Evolutionary conservation across 1,284 basidiomycete species (phyloP).

Genomic region (Pholiota adiposa): DNA sequence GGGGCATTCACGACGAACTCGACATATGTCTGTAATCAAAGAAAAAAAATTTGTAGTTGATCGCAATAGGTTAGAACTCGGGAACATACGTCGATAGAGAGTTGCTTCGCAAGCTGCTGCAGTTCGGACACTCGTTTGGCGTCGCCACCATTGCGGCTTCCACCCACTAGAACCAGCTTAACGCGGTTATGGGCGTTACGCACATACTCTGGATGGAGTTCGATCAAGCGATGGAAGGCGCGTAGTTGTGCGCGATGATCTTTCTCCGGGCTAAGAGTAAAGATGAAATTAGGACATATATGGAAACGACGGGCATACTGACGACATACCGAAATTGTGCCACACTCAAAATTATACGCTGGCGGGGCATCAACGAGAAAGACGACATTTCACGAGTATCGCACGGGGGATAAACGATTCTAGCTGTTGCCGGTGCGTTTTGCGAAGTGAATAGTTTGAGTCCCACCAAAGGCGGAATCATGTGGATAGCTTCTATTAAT

Average conservation of each 20-base stretch:
- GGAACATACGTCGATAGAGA: constrained; percentile 64
- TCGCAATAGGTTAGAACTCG: neutral
- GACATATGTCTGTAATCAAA: constrained; percentile 59
- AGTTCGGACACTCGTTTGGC: constrained; percentile 70
- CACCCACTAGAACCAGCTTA: constrained; percentile 80
- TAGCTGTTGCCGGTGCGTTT: constrained; percentile 34
- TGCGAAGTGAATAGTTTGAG: constrained; percentile 30
- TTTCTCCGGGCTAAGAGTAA: constrained; percentile 81
- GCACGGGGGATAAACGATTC: constrained; percentile 90
- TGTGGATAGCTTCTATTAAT: constrained; percentile 49
- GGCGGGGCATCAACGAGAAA: constrained; percentile 65
- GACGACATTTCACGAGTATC: constrained; percentile 77
- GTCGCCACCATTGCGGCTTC: constrained; percentile 81
- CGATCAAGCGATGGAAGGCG: constrained; percentile 69
- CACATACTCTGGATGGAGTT: constrained; percentile 61
- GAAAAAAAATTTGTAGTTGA: constrained; percentile 3
- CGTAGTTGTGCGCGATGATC: constrained; percentile 85
- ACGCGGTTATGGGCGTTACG: constrained; percentile 37
- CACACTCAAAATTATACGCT: constrained; percentile 80
- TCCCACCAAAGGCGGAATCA: constrained; percentile 34
- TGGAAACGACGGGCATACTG: neutral
- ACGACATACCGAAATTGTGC: constrained; percentile 85
- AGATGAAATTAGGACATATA: neutral
- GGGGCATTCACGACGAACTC: constrained; percentile 86
- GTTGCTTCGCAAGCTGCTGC: constrained; percentile 58